A percentile compares a stretch with the other conserved stretches of the same genome.
Evolutionary conservation across 2,329 filamentous ascomycete genomes (phyloP).

Genomic region (Diaporthe citriasiana): DNA sequence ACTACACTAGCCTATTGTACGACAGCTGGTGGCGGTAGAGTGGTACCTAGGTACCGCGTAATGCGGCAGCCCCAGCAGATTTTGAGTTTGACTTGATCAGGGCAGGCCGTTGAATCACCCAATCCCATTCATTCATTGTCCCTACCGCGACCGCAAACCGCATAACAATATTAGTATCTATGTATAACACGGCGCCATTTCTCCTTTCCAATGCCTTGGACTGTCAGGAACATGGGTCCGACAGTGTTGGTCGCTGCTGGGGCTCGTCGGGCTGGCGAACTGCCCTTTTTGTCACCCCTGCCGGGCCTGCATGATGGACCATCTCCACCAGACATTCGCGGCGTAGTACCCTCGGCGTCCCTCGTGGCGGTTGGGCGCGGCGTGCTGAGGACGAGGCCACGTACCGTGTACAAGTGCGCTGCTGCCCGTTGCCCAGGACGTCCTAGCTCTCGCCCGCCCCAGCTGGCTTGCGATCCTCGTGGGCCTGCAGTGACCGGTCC

Average conservation of each 20-base stretch:
- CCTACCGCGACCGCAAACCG: too few species aligned
- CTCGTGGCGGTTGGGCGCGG: neutral
- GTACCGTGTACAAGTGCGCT: neutral
- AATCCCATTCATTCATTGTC: too few species aligned
- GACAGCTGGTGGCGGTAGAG: too few species aligned
- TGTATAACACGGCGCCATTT: too few species aligned
- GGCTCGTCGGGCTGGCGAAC: constrained; percentile 4
- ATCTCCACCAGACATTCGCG: constrained; percentile 6
- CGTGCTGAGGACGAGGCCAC: neutral
- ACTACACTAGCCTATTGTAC: too few species aligned
- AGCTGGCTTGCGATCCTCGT: constrained; percentile 24
- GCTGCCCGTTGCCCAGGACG: neutral
- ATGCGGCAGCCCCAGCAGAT: too few species aligned
- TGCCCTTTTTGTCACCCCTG: constrained; percentile 28
- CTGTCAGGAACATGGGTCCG: constrained; percentile 16
- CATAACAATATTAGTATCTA: neutral
- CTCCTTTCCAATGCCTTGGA: neutral
- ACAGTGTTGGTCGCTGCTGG: neutral
- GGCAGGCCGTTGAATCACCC: neutral
- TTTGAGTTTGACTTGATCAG: neutral
- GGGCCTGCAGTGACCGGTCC: constrained; percentile 1
- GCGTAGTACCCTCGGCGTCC: neutral
- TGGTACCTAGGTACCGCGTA: too few species aligned
- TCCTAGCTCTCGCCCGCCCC: constrained; percentile 9
- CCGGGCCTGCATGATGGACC: constrained; percentile 20